Evolutionary conservation across 192 early-diverging fungal species (phyloP).

Genomic region (Spinellus fusiger): DNA sequence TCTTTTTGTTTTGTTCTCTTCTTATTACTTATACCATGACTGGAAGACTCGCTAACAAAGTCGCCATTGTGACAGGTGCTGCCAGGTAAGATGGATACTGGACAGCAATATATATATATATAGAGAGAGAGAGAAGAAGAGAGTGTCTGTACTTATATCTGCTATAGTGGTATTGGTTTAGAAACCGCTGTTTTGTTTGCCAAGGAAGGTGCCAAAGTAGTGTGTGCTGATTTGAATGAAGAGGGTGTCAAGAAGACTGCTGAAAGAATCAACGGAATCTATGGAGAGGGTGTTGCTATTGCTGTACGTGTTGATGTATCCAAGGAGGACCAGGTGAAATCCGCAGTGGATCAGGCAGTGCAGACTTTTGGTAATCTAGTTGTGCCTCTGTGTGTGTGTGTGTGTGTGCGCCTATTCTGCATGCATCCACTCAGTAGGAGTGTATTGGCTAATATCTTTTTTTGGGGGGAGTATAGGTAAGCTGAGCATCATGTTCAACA

Average conservation of each 20-base stretch:
- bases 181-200: slow-evolving; percentile 72
- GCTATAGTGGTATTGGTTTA: slow-evolving; percentile 69
- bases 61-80: slow-evolving; percentile 78
- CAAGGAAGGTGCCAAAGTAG: slow-evolving; percentile 70
- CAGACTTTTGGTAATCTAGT: slow-evolving; percentile 65
- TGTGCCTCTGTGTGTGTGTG: too few relatives aligned
- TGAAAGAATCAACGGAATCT: slow-evolving; percentile 43
- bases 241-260: slow-evolving; percentile 47
- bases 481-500: slow-evolving; percentile 80
- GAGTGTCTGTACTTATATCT: background rate
- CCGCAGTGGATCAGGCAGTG: slow-evolving; percentile 59
- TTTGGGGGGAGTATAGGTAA: slow-evolving; percentile 42
- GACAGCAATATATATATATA: background rate
- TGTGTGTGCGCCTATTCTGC: too few relatives aligned
- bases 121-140: background rate
- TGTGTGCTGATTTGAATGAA: slow-evolving; percentile 73
- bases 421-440: background rate
- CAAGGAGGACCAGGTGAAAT: slow-evolving; percentile 65
- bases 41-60: slow-evolving; percentile 47
- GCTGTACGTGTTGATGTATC: slow-evolving; percentile 65
- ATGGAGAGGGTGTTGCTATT: slow-evolving; percentile 44
- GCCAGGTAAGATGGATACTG: slow-evolving; percentile 48
- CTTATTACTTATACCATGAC: background rate
- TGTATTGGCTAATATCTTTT: background rate
- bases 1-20: background rate